Percentiles rank a stretch among this genome's conserved stretches.
Evolutionary conservation across 2,329 filamentous ascomycete species (phyloP).

Genomic region (Cordyceps farinosa): DNA sequence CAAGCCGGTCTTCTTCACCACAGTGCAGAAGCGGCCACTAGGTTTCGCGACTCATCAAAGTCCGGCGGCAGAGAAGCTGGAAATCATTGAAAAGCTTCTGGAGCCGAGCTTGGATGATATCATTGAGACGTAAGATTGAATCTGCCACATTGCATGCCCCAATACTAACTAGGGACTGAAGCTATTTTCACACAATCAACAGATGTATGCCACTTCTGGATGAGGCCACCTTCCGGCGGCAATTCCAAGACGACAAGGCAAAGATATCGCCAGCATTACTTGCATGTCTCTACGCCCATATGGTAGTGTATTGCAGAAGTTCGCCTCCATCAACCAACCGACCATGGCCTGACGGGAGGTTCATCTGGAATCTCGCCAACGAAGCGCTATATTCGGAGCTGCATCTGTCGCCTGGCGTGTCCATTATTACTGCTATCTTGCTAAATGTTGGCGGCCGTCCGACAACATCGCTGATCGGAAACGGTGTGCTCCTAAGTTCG

Average conservation of each 20-base stretch:
- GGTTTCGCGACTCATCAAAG: constrained; percentile 38
- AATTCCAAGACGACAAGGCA: constrained; percentile 42
- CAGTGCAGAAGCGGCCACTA: constrained; percentile 44
- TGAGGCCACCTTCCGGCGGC: constrained; percentile 48
- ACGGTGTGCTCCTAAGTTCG: constrained; percentile 47
- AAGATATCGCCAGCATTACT: constrained; percentile 54
- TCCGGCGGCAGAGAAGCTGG: constrained; percentile 44
- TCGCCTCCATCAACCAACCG: constrained; percentile 35
- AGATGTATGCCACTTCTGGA: constrained; percentile 61
- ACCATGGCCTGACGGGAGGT: constrained; percentile 50
- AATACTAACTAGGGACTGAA: constrained; percentile 22
- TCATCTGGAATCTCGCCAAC: constrained; percentile 60
- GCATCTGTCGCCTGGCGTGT: constrained; percentile 54
- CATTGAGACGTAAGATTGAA: constrained; percentile 41
- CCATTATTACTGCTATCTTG: constrained; percentile 54
- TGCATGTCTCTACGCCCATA: constrained; percentile 55
- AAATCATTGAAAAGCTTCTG: constrained; percentile 56
- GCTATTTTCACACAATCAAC: constrained; percentile 55
- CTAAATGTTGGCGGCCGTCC: constrained; percentile 59
- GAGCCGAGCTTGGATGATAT: constrained; percentile 51
- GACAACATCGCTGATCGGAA: constrained; percentile 57
- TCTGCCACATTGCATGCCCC: background rate
- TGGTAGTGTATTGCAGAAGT: constrained; percentile 55
- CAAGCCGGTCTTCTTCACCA: constrained; percentile 44
- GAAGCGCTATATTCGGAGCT: constrained; percentile 59